These are phyloP conservation scores for Amphirosellinia nigrospora DNA, from an alignment of 495 filamentous ascomycete genomes.

Conservation along the genomic window DNA sequence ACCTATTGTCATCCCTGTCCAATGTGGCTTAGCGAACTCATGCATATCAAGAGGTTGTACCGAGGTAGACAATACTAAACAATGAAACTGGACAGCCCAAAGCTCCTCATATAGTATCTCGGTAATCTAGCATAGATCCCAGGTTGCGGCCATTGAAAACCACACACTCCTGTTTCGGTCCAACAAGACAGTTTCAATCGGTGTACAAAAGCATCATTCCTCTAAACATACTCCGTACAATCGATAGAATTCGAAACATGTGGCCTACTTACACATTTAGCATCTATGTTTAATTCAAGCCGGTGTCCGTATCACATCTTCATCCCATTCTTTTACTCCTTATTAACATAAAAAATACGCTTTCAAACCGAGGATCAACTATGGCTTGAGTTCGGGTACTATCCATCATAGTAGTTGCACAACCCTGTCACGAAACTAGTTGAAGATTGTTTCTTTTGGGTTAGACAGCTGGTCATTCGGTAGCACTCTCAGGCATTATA, in stretches of 20 bases:
- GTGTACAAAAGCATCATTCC: background rate
- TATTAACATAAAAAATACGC: background rate
- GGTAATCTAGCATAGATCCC: slow-evolving; percentile 5
- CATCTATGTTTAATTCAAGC: background rate
- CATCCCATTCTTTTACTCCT: background rate
- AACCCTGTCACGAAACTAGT: slow-evolving; percentile 7
- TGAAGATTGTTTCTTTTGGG: background rate
- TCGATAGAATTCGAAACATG: background rate
- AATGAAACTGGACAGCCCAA: background rate
- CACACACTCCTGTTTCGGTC: background rate
- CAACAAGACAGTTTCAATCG: background rate
- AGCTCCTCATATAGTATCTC: background rate
- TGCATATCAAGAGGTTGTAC: too few species aligned
- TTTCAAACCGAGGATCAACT: background rate
- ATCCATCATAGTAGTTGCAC: background rate
- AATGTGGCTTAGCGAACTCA: too few species aligned
- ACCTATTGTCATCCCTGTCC: too few species aligned
- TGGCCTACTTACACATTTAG: background rate
- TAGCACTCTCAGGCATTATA: background rate
- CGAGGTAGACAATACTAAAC: too few species aligned
- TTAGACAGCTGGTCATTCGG: slow-evolving; percentile 7
- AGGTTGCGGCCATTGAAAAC: slow-evolving; percentile 1
- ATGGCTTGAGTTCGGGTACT: too few species aligned
- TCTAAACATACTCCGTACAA: background rate
- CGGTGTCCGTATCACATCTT: background rate